Base-by-base conservation (phyloP, 495 filamentous ascomycete genomes). In the Entonaema liquescens region DNA sequence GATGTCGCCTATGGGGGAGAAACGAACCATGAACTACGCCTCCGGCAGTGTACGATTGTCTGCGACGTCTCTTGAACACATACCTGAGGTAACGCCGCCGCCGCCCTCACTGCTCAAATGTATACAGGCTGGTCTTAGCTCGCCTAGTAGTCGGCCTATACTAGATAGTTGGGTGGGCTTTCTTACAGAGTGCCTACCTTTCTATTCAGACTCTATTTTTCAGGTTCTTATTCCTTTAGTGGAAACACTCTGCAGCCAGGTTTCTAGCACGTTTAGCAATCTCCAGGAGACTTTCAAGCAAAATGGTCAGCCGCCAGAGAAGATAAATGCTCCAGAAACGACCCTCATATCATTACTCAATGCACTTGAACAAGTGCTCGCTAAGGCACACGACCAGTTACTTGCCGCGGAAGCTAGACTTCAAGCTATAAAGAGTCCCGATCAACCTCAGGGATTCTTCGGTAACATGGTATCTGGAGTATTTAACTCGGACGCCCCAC, bases 381-480 rank as follows among this genome's bases (percentile, higher is more conserved):
- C 94, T 31, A 87, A 87, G 74, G 93, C 91, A 26, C 95, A 99
- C 80, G 93, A 97, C 67, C 90, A 89, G 50, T 84, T 98, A 7
- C 79, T 93, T 28, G 80, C 84, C 40, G 92, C 96, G 68, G 93
- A 97, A 78, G 83, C 88, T 44, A 92, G 89, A 66, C 80, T 80
- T 36, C 84, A 89, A 57, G 80, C 84, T 36, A 80, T 86, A 38
- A 97, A 95, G 79, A 92, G 87, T 62, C 92, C 93, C 38, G 93
- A 97, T 70, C 92, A 94, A 74, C 84, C 89, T 13, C 92, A 95
- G 74, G 92, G 94, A 49, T 97, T 98, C 78, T 97, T 99, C 74
- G 94, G 95, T 17, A 97, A 94, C 71, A 97, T 98, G 92, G 93
- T 97, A 1, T 95, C 94, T 1, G 94, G 94, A 0, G 92, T 97